These are phyloP conservation scores for Protea cynaroides DNA, from an alignment of 164 flowering plant species.

Conservation along the genomic window DNA sequence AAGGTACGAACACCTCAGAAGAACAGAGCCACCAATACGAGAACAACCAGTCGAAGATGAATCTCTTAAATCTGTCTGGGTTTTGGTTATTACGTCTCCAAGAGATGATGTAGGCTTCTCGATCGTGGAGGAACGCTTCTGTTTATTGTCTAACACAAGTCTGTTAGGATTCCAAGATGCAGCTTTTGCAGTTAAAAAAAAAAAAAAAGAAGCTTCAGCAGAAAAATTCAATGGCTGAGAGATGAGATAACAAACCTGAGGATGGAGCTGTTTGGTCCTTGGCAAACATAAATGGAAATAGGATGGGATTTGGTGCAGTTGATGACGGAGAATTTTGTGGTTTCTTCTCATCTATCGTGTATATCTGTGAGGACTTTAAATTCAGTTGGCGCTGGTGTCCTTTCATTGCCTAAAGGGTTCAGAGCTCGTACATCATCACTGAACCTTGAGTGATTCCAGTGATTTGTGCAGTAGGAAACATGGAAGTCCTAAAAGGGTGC, in stretches of 20 bases:
- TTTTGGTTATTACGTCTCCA: conserved; percentile 11
- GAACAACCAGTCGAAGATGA: conserved; percentile 11
- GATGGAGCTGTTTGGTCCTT: background rate
- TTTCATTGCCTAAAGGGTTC: too few relatives aligned
- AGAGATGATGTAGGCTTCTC: conserved; percentile 1
- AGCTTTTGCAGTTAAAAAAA: conserved; percentile 5
- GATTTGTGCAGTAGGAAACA: too few relatives aligned
- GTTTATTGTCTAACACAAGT: background rate
- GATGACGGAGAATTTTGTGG: too few relatives aligned
- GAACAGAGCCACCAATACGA: conserved; percentile 32
- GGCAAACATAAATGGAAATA: too few relatives aligned
- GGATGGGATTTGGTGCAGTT: too few relatives aligned
- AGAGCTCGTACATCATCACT: too few relatives aligned
- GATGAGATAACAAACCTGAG: conserved; percentile 9
- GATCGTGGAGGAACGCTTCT: conserved; percentile 1
- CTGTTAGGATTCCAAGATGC: background rate
- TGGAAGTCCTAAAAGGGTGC: too few relatives aligned
- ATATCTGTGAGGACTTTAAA: too few relatives aligned
- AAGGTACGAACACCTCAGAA: conserved; percentile 32
- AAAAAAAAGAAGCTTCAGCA: background rate
- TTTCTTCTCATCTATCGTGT: too few relatives aligned
- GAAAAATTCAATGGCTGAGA: conserved; percentile 1
- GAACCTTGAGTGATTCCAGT: too few relatives aligned
- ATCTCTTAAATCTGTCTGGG: conserved; percentile 20
- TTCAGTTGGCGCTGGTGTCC: too few relatives aligned